Conservation (phyloP, 306 rosid genomes). For the Castanea mollissima region DNA sequence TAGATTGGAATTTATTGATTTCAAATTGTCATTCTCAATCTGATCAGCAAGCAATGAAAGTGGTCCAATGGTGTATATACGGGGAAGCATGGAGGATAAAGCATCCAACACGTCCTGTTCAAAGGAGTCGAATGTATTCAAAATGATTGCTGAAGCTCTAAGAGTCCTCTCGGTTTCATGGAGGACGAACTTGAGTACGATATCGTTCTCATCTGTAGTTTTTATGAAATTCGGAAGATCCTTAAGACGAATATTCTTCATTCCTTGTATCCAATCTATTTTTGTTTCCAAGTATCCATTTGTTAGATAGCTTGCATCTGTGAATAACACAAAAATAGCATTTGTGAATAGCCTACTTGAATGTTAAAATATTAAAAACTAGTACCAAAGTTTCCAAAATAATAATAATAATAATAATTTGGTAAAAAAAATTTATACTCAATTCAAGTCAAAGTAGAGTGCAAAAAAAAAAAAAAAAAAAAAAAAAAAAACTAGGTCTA, state of each 20-base stretch:
- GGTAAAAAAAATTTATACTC: too few species aligned
- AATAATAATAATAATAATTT: too few species aligned
- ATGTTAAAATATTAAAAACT: neutral
- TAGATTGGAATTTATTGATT: neutral
- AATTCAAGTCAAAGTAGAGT: too few species aligned
- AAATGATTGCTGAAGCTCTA: slow-evolving; percentile 5
- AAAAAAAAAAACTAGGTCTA: too few species aligned
- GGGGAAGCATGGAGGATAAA: too few species aligned
- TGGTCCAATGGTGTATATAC: too few species aligned
- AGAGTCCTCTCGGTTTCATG: neutral
- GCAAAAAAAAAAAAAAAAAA: too few species aligned
- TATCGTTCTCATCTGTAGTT: neutral
- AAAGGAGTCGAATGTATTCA: slow-evolving; percentile 6
- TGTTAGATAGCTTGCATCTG: neutral
- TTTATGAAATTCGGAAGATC: neutral
- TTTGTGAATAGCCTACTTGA: neutral
- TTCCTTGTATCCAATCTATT: slow-evolving; percentile 3
- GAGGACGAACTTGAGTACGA: neutral
- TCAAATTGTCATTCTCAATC: neutral
- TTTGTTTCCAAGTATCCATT: slow-evolving; percentile 4
- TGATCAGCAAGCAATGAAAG: neutral
- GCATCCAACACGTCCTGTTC: too few species aligned
- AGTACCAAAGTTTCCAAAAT: too few species aligned
- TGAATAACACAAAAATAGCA: neutral
- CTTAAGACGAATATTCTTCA: neutral